Percentiles rank a stretch among this genome's conserved stretches.
Evolutionary conservation across 2,329 filamentous ascomycete genomes (phyloP).

Genomic region (Epichloe sp.): DNA sequence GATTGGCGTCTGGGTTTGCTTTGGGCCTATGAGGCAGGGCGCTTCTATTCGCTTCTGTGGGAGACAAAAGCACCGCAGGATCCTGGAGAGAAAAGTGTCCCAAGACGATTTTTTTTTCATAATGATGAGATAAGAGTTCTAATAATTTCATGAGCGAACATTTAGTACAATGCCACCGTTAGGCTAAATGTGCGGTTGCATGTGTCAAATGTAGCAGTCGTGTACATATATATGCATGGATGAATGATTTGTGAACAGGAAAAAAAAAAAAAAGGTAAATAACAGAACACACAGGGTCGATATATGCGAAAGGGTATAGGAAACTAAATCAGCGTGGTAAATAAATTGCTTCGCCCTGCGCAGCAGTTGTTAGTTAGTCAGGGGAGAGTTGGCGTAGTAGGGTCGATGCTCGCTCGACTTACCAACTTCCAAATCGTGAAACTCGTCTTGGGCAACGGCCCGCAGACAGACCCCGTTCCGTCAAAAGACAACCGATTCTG

Average conservation of each 20-base stretch:
- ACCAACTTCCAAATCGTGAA: background rate
- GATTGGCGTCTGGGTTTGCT: conserved; percentile 25
- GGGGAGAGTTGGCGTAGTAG: background rate
- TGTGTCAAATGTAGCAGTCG: background rate
- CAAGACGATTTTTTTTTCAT: background rate
- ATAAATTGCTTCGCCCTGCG: background rate
- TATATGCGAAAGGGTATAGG: conserved; percentile 1
- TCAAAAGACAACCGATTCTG: background rate
- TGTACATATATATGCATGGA: background rate
- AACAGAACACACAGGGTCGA: background rate
- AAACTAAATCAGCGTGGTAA: background rate
- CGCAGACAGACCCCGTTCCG: background rate
- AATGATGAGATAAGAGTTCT: background rate
- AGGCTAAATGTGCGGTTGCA: background rate
- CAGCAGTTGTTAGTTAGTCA: background rate
- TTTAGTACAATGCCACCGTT: background rate
- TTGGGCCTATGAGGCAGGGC: conserved; percentile 17
- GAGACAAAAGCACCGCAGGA: no score
- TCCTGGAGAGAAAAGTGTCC: no score
- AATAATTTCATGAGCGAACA: background rate
- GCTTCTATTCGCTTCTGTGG: no score
- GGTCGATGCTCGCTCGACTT: background rate
- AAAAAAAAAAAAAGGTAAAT: conserved; percentile 1
- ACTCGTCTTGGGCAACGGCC: background rate
- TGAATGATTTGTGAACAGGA: conserved; percentile 4